phyloP scores from a whole-genome alignment of 169 alveolate genomes.

The Plasmodium fragile region DNA sequence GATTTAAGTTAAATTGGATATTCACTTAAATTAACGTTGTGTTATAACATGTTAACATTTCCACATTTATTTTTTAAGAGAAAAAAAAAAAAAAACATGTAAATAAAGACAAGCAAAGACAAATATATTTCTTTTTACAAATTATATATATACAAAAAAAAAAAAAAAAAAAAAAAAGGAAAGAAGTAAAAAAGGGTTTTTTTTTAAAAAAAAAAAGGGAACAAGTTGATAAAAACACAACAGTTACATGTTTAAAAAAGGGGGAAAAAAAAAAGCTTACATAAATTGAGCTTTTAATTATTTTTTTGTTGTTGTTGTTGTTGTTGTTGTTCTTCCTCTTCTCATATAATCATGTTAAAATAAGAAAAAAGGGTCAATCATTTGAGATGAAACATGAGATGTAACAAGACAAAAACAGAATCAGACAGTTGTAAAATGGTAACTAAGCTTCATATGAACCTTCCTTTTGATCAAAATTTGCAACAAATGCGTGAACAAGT shows the following conservation, averaged over 20 bases:
- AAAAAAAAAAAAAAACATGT: background rate
- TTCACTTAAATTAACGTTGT: background rate
- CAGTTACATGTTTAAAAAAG: background rate
- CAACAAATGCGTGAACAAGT: background rate
- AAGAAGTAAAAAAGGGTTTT: background rate
- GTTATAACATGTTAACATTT: background rate
- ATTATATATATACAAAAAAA: background rate
- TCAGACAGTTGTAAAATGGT: slow-evolving; percentile 6
- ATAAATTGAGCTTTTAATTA: background rate
- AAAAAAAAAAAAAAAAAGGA: background rate
- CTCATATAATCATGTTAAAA: background rate
- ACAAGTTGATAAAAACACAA: background rate
- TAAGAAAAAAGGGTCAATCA: background rate
- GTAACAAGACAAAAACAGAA: background rate
- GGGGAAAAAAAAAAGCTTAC: background rate
- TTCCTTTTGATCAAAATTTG: background rate
- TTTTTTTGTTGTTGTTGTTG: background rate
- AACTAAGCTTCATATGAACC: background rate
- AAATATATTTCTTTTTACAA: slow-evolving; percentile 2
- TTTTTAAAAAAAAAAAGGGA: background rate
- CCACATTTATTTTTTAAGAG: background rate
- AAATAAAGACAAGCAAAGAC: background rate
- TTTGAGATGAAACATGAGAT: background rate
- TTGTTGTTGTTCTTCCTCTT: background rate
- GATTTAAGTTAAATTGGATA: too few species aligned